phyloP scores from a whole-genome alignment of 352 stramenopile species.

The Globisporangium radiosum region DNA sequence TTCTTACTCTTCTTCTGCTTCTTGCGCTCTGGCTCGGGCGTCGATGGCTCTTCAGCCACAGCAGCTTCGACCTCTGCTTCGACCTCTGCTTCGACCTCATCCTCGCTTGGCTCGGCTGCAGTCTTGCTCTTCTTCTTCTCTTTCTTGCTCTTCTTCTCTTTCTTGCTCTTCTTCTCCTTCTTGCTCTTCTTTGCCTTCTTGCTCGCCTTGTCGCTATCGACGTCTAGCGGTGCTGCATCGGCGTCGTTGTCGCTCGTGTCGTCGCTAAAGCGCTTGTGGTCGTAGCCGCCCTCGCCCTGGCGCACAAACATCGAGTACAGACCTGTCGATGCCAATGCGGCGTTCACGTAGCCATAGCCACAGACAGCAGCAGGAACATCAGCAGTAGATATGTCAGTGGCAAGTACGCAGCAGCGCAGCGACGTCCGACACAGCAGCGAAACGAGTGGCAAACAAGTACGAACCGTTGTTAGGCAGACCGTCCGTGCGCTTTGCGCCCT shows the following conservation, averaged over 20 bases:
- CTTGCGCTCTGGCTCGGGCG: constrained; percentile 5
- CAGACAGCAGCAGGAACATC: neutral
- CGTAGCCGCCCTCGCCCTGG: constrained; percentile 62
- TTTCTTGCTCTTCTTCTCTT: constrained; percentile 9
- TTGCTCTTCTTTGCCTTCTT: constrained; percentile 16
- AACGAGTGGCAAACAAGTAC: neutral
- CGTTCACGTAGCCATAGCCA: neutral
- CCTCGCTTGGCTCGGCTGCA: constrained; percentile 4
- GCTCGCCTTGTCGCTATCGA: constrained; percentile 23
- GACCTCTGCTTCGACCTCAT: constrained; percentile 14
- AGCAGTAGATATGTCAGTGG: neutral
- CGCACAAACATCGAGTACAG: constrained; percentile 85
- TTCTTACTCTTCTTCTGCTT: constrained; percentile 20
- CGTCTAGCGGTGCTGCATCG: constrained; percentile 30
- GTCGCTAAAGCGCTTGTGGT: constrained; percentile 81
- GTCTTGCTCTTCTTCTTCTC: constrained; percentile 36
- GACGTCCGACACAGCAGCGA: neutral
- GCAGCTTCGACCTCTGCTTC: too few species aligned
- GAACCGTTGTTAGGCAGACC: constrained; percentile 68
- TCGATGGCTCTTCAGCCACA: too few species aligned
- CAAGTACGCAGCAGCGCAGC: neutral
- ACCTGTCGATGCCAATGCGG: constrained; percentile 12
- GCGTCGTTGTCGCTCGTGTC: constrained; percentile 19
- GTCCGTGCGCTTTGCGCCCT: constrained; percentile 57
- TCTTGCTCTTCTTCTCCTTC: constrained; percentile 19